Evolutionary conservation across 495 filamentous ascomycete genomes (phyloP).

Genomic region (Penicillium nucicola): DNA sequence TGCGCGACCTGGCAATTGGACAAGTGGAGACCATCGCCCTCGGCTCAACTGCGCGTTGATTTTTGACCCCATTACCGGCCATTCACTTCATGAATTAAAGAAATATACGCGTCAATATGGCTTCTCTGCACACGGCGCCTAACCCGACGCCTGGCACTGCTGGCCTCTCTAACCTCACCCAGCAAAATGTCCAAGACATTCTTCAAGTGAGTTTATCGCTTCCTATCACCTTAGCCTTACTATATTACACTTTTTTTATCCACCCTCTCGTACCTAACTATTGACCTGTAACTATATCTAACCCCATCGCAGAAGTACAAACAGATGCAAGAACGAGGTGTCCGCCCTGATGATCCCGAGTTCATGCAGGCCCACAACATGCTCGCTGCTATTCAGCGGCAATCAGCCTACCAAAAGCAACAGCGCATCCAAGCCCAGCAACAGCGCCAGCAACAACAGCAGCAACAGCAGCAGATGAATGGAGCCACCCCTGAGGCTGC

Average conservation of each 20-base stretch:
- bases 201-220: constrained; percentile 47
- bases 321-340: constrained; percentile 74
- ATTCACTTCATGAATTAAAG: constrained; percentile 34
- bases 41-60: constrained; percentile 6
- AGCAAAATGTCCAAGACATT: constrained; percentile 60
- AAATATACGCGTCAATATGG: constrained; percentile 55
- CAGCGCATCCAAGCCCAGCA: constrained; percentile 42
- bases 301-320: constrained; percentile 64
- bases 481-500: constrained; percentile 29
- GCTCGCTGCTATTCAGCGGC: constrained; percentile 62
- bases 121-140: constrained; percentile 70
- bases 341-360: constrained; percentile 74
- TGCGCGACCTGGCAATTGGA: constrained; percentile 23
- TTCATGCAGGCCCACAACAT: constrained; percentile 69
- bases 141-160: constrained; percentile 59
- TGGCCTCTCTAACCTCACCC: constrained; percentile 52
- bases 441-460: constrained; percentile 45
- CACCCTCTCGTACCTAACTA: background rate
- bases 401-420: constrained; percentile 48
- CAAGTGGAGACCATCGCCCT: constrained; percentile 20
- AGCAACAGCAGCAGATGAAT: constrained; percentile 47
- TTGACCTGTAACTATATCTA: constrained; percentile 13
- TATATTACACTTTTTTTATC: background rate
- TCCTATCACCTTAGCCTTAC: background rate
- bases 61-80: constrained; percentile 19